These are phyloP conservation scores for Volvariella volvacea DNA, from an alignment of 1,284 basidiomycete species.

Conservation along the genomic window DNA sequence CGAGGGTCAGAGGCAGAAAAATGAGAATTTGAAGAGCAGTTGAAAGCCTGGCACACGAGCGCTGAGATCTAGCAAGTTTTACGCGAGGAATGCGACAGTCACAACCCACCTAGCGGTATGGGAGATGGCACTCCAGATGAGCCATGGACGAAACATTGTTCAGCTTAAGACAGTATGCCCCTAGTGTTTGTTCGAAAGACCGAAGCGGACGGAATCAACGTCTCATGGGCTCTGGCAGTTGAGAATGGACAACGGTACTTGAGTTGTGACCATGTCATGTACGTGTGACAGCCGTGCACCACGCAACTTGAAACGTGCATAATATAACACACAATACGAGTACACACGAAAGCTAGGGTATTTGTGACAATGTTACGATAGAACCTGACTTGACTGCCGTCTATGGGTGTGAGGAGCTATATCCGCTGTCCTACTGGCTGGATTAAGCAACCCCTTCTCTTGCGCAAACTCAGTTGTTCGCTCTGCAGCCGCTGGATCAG, in stretches of 20 bases:
- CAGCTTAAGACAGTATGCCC: background rate
- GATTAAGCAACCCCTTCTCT: conserved; percentile 65
- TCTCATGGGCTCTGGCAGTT: no score
- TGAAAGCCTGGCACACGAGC: conserved; percentile 42
- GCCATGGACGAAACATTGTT: conserved; percentile 44
- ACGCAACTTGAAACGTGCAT: no score
- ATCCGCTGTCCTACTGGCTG: conserved; percentile 15
- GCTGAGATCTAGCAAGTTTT: conserved; percentile 7
- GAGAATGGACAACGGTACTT: background rate
- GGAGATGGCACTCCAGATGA: conserved; percentile 61
- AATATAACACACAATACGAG: no score
- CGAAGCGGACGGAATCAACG: no score
- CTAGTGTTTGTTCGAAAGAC: no score
- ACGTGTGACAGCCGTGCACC: background rate
- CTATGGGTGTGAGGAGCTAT: no score
- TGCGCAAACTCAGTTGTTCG: conserved; percentile 69
- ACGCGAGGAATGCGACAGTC: conserved; percentile 3
- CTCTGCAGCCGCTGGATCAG: conserved; percentile 58
- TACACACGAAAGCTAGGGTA: no score
- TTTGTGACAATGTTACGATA: no score
- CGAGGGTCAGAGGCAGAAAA: conserved; percentile 76
- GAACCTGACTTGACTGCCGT: no score
- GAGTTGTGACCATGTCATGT: background rate
- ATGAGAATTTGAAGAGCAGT: conserved; percentile 77
- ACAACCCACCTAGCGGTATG: conserved; percentile 52